These are phyloP conservation scores for Pseudocohnilembus persalinus DNA, from an alignment of 169 alveolate species.

Conservation along the genomic window DNA sequence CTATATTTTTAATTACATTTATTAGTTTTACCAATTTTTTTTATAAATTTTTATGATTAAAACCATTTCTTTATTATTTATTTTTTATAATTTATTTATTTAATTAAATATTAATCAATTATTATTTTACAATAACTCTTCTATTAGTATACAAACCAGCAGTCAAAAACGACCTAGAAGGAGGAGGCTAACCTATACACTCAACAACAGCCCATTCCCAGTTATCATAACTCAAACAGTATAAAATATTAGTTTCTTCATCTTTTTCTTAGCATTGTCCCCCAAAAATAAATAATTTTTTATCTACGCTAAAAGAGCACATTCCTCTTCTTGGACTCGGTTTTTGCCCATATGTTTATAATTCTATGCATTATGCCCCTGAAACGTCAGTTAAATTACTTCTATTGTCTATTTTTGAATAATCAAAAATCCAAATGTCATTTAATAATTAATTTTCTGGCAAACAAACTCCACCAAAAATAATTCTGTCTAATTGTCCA, in stretches of 20 bases:
- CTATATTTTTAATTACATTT: too few relatives aligned
- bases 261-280: neutral
- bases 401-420: neutral
- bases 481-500: slow-evolving; percentile 13
- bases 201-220: neutral
- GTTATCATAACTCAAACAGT: neutral
- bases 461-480: slow-evolving; percentile 37
- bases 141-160: slow-evolving; percentile 13
- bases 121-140: neutral
- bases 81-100: too few relatives aligned
- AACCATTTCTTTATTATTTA: too few relatives aligned
- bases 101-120: slow-evolving; percentile 14
- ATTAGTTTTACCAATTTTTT: too few relatives aligned
- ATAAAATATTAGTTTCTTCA: neutral
- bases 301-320: neutral
- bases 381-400: slow-evolving; percentile 18
- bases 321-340: neutral
- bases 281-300: neutral
- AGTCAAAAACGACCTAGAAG: slow-evolving; percentile 24
- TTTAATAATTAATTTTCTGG: slow-evolving; percentile 32
- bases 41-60: too few relatives aligned
- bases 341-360: neutral
- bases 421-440: slow-evolving; percentile 40
- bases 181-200: slow-evolving; percentile 25
- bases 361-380: slow-evolving; percentile 2